These are phyloP conservation scores for Neurospora sp. DNA, from an alignment of 2,329 filamentous ascomycete genomes.

Conservation along the genomic window DNA sequence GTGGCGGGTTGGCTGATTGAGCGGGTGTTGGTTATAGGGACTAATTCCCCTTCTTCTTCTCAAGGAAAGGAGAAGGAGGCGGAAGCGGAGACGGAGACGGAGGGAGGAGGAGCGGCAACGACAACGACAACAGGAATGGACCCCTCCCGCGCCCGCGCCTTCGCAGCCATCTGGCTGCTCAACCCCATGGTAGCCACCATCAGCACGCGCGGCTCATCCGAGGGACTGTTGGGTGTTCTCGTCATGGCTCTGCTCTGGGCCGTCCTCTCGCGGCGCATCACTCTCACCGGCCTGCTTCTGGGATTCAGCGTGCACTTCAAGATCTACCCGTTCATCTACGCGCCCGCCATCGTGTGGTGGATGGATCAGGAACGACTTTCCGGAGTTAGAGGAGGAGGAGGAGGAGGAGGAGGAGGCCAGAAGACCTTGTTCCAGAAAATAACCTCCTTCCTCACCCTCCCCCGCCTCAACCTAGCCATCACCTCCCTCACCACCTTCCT, in stretches of 20 bases:
- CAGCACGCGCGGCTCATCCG: conserved; percentile 86
- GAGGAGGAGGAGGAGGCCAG: too few relatives aligned
- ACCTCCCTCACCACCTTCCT: conserved; percentile 57
- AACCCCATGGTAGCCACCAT: conserved; percentile 99
- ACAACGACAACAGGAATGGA: conserved; percentile 13
- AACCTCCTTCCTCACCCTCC: conserved; percentile 37
- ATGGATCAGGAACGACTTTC: conserved; percentile 48
- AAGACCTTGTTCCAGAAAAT: conserved; percentile 6
- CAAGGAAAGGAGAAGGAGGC: not conserved
- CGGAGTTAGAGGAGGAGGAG: not conserved
- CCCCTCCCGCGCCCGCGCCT: conserved; percentile 48
- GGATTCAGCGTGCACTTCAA: conserved; percentile 92
- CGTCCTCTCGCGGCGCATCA: conserved; percentile 50
- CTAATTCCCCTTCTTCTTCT: not conserved
- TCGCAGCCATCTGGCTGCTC: conserved; percentile 81
- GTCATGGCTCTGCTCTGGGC: conserved; percentile 80
- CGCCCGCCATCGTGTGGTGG: conserved; percentile 70
- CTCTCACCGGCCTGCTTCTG: conserved; percentile 62
- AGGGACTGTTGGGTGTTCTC: conserved; percentile 78
- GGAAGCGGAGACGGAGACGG: not conserved
- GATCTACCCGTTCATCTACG: conserved; percentile 98
- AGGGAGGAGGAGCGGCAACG: conserved; percentile 28
- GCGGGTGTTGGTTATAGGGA: conserved; percentile 23
- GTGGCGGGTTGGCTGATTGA: conserved; percentile 72
- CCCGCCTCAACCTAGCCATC: conserved; percentile 47